These are phyloP conservation scores for Pugionium cornutum DNA, from an alignment of 345 rosid species.

Conservation along the genomic window DNA sequence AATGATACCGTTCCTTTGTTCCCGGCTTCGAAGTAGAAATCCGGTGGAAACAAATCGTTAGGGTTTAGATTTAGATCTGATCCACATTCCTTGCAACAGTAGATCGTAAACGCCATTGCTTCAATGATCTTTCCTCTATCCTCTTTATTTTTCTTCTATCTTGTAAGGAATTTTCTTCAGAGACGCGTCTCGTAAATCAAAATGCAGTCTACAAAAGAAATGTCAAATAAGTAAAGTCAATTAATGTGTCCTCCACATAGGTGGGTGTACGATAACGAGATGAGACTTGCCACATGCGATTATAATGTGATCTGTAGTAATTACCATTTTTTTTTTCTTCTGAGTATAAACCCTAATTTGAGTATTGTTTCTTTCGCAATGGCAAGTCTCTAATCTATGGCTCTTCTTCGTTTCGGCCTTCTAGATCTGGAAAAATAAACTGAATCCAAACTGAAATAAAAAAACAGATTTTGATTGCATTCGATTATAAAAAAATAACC, in stretches of 20 bases:
- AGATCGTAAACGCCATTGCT: conserved; percentile 55
- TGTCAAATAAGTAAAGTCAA: no score
- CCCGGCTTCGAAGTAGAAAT: conserved; percentile 91
- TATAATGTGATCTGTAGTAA: no score
- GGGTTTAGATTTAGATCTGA: conserved; percentile 64
- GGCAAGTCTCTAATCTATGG: not conserved
- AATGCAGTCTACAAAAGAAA: no score
- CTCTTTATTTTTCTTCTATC: conserved; percentile 15
- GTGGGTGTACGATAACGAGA: no score
- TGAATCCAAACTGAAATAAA: no score
- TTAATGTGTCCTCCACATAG: no score
- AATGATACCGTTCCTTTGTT: conserved; percentile 81
- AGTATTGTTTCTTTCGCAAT: not conserved
- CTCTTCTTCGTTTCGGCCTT: not conserved
- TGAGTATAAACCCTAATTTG: not conserved
- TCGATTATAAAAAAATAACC: no score
- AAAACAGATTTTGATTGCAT: no score
- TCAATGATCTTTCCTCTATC: conserved; percentile 1
- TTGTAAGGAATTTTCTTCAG: conserved; percentile 18
- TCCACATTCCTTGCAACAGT: conserved; percentile 74
- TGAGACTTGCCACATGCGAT: no score
- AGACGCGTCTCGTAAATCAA: conserved; percentile 26
- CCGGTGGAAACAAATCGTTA: conserved; percentile 59
- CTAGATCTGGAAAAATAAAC: not conserved
- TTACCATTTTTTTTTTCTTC: no score